Evolutionary conservation across 768 basidiomycete genomes (phyloP).

Genomic region (Rhodotorula diobovata): DNA sequence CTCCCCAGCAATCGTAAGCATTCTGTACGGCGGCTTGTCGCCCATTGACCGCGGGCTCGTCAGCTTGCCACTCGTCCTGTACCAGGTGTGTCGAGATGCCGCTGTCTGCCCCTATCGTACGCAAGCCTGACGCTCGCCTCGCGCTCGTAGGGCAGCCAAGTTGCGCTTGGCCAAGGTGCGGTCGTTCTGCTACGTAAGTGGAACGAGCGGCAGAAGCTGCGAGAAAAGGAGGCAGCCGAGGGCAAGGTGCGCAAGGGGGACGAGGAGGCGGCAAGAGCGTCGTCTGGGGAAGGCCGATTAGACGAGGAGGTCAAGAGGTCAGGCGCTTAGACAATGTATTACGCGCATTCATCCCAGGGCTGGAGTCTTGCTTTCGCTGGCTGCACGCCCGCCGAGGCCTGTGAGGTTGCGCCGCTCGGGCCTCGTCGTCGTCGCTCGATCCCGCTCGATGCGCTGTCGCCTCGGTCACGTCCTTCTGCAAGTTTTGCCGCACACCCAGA

Average conservation of each 20-base stretch:
- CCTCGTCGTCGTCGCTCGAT: no score
- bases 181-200: constrained; percentile 41
- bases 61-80: constrained; percentile 45
- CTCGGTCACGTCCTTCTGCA: no score
- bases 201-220: constrained; percentile 15
- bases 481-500: no score
- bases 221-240: background rate
- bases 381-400: no score
- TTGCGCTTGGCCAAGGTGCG: background rate
- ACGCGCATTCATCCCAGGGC: no score
- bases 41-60: constrained; percentile 36
- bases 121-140: background rate
- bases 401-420: no score
- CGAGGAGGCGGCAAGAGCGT: background rate
- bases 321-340: background rate
- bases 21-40: constrained; percentile 42
- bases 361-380: no score
- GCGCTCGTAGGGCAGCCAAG: background rate
- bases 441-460: no score
- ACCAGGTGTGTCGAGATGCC: constrained; percentile 44
- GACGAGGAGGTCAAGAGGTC: background rate
- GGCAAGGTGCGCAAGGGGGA: background rate
- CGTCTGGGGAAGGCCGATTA: background rate
- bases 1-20: constrained; percentile 36
- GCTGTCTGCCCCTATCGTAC: constrained; percentile 41